Base-by-base conservation (phyloP, 78 protist species). In the Speleostelium caveatum region DNA sequence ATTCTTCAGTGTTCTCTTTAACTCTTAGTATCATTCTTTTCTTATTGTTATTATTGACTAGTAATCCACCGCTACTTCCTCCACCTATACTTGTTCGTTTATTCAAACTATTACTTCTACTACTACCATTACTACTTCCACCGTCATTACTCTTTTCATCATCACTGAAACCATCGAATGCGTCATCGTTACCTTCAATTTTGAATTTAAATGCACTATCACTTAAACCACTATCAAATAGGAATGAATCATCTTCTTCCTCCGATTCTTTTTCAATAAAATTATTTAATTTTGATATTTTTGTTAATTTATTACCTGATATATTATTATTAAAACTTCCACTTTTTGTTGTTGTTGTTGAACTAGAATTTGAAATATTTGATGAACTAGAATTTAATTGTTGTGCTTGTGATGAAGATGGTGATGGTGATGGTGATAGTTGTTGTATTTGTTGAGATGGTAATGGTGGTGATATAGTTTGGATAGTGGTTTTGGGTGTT, bases 121-220 rank as follows among this genome's bases (percentile, higher is more conserved):
- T 60, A 28, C 7, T 10, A 60, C 26, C 30, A 28, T 1, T 60
- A n/a, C n/a, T n/a, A n/a, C n/a, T n/a, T n/a, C n/a, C n/a, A 21
- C 17, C 12, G 26, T 51, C 56, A 30, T 36, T 69, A 8, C 24
- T 8, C n/a, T 69, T 59, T 45, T 69, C 87, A 45, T 49, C 60
- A 22, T 30, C 45, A n/a, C 75, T 53, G 39, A 77, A 77, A 65
- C 71, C 51, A 63, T 77, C 87, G 32, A 77, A 41, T 28, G 36
- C 75, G 26, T 68, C 75, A 41, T 68, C 58, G 38, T 51, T 41
- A n/a, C 41, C 41, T 68, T 68, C 60, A 36, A 36, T 65, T 65
- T 51, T 65, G 22, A 65, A 42, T 38, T 65, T 65, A 65, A 65
- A 65, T 65, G 55, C 36, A 22, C 73, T 65, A 7, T 65, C 73